These are phyloP conservation scores for Rhizopogon salebrosus DNA, from an alignment of 768 basidiomycete species.

Conservation along the genomic window DNA sequence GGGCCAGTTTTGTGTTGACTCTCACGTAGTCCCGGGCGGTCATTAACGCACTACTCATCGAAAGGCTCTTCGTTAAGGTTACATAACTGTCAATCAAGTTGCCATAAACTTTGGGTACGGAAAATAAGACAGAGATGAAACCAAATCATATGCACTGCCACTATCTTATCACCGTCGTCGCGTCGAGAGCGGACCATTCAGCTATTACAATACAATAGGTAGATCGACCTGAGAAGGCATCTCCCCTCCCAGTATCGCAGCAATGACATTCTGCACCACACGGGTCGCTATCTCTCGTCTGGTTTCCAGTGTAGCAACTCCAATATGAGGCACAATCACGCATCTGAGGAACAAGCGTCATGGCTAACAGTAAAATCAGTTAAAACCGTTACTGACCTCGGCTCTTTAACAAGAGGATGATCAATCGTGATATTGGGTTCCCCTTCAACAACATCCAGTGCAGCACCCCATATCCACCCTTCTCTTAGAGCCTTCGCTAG, in stretches of 20 bases:
- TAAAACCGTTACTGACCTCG: slow-evolving; percentile 39
- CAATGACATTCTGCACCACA: slow-evolving; percentile 58
- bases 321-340: slow-evolving; percentile 86
- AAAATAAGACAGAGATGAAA: no score
- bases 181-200: no score
- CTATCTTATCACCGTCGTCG: slow-evolving; percentile 1
- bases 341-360: slow-evolving; percentile 40
- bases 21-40: no score
- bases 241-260: slow-evolving; percentile 39
- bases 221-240: slow-evolving; percentile 54
- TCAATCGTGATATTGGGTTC: slow-evolving; percentile 72
- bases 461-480: slow-evolving; percentile 86
- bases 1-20: no score
- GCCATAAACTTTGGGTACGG: no score
- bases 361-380: background rate
- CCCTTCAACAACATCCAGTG: slow-evolving; percentile 90
- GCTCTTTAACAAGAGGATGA: slow-evolving; percentile 78
- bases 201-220: slow-evolving; percentile 8
- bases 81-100: no score
- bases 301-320: slow-evolving; percentile 83
- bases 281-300: slow-evolving; percentile 76
- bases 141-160: slow-evolving; percentile 5
- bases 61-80: no score
- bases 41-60: no score
- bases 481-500: slow-evolving; percentile 74